Evolutionary conservation across 192 early-diverging fungal genomes (phyloP).

Genomic region (Coemansia sp.): DNA sequence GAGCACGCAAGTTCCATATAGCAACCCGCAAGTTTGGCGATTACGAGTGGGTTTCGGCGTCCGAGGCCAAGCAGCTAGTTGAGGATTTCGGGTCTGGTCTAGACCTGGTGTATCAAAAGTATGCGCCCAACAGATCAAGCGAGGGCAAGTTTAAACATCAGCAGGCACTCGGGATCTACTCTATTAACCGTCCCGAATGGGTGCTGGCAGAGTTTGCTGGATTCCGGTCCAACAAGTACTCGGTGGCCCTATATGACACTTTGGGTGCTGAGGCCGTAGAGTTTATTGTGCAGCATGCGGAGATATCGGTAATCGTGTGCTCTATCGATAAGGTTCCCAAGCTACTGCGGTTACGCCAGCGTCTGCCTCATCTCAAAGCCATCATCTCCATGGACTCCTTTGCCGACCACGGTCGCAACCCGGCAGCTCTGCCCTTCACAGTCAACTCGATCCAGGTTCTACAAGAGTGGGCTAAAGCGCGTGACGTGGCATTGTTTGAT

Average conservation of each 20-base stretch:
- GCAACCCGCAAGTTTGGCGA: slow-evolving; percentile 56
- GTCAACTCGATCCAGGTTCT: slow-evolving; percentile 36
- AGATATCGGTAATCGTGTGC: slow-evolving; percentile 63
- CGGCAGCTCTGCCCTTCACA: slow-evolving; percentile 31
- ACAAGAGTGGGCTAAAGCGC: slow-evolving; percentile 61
- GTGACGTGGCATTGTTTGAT: slow-evolving; percentile 59
- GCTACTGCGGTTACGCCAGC: slow-evolving; percentile 54
- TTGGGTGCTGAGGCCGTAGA: slow-evolving; percentile 77
- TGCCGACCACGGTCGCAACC: slow-evolving; percentile 38
- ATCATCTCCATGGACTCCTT: slow-evolving; percentile 75
- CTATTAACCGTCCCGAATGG: slow-evolving; percentile 77
- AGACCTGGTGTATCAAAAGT: slow-evolving; percentile 57
- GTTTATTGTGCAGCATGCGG: slow-evolving; percentile 81
- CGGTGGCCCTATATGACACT: slow-evolving; percentile 86
- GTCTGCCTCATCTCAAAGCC: slow-evolving; percentile 65
- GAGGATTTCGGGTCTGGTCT: slow-evolving; percentile 69
- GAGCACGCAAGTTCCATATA: slow-evolving; percentile 59
- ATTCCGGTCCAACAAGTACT: slow-evolving; percentile 59
- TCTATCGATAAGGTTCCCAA: slow-evolving; percentile 60
- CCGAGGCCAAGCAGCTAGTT: slow-evolving; percentile 58
- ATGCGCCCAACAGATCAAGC: slow-evolving; percentile 1
- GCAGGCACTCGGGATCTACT: slow-evolving; percentile 67
- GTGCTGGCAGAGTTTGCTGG: slow-evolving; percentile 66
- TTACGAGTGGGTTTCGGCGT: slow-evolving; percentile 68
- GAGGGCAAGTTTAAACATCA: slow-evolving; percentile 18